A percentile compares a stretch with the other conserved stretches of the same genome.
These are phyloP conservation scores for Sarocladiaceae sp. DNA, from an alignment of 2,329 filamentous ascomycete genomes.

Conservation along the genomic window DNA sequence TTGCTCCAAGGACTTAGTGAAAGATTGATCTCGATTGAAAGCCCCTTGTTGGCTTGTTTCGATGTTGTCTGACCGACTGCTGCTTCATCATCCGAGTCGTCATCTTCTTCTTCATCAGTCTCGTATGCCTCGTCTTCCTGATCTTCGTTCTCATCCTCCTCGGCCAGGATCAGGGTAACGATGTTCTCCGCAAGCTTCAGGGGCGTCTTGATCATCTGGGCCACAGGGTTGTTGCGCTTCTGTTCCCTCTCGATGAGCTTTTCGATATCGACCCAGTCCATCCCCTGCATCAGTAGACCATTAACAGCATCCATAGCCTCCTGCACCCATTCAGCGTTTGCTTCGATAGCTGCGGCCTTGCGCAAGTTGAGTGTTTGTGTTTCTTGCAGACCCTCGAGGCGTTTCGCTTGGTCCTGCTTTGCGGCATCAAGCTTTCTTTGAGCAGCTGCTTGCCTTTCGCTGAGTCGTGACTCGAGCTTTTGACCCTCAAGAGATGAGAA, in stretches of 20 bases:
- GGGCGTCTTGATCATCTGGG: conserved; percentile 79
- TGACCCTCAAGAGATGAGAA: conserved; percentile 96
- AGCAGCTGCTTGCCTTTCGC: conserved; percentile 76
- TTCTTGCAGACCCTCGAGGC: conserved; percentile 78
- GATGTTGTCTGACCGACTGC: conserved; percentile 28
- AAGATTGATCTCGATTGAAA: conserved; percentile 83
- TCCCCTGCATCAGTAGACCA: conserved; percentile 83
- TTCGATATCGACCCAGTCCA: conserved; percentile 95
- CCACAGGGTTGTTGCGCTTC: conserved; percentile 75
- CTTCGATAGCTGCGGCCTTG: conserved; percentile 86
- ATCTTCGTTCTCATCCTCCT: conserved; percentile 60
- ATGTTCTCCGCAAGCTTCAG: conserved; percentile 88
- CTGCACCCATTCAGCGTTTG: conserved; percentile 85
- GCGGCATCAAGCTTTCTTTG: conserved; percentile 84
- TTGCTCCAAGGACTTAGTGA: conserved; percentile 81
- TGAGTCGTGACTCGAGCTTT: conserved; percentile 77
- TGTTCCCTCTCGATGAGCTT: conserved; percentile 87
- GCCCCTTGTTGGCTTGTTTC: conserved; percentile 43
- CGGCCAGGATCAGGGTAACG: conserved; percentile 73
- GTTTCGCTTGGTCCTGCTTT: conserved; percentile 74
- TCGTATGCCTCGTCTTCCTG: conserved; percentile 57
- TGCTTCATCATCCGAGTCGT: conserved; percentile 36
- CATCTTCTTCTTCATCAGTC: conserved; percentile 66
- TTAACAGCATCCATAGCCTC: conserved; percentile 93
- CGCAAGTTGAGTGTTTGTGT: conserved; percentile 78